Percentiles rank a stretch among this genome's conserved stretches.
Conservation (phyloP, 2,329 filamentous ascomycete genomes). For the Scopulariopsis brevicaulis region DNA sequence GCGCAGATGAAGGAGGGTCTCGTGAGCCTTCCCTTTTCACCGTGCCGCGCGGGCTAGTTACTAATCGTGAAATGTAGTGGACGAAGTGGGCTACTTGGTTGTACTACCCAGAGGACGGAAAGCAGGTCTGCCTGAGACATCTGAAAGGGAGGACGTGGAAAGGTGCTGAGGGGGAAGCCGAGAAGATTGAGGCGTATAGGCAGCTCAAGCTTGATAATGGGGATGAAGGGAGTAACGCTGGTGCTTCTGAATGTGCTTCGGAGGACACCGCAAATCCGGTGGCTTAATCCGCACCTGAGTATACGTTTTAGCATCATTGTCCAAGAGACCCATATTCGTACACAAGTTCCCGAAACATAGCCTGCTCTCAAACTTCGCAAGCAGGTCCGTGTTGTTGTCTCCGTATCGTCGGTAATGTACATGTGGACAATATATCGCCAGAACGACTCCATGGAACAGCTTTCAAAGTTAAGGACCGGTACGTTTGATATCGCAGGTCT, state of each 20-base stretch:
- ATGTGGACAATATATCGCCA: too few species aligned
- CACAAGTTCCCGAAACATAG: too few species aligned
- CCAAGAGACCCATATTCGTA: too few species aligned
- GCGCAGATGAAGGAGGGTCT: slow-evolving; percentile 41
- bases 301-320: too few species aligned
- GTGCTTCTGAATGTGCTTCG: background rate
- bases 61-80: slow-evolving; percentile 19
- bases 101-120: slow-evolving; percentile 37
- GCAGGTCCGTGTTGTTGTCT: too few species aligned
- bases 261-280: background rate
- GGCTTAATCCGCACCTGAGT: too few species aligned
- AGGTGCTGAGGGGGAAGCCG: slow-evolving; percentile 14
- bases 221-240: background rate
- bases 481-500: too few species aligned
- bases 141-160: slow-evolving; percentile 39
- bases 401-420: too few species aligned
- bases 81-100: slow-evolving; percentile 43
- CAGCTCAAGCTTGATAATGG: background rate
- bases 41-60: background rate
- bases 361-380: too few species aligned
- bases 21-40: slow-evolving; percentile 1
- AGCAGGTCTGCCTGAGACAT: slow-evolving; percentile 32
- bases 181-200: background rate
- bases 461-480: too few species aligned
- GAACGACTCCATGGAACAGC: too few species aligned